Evolutionary conservation across 179 eudicot species (phyloP), one percentile per base, ranked within the genome.

Genomic region (Monotropa hypopitys): DNA sequence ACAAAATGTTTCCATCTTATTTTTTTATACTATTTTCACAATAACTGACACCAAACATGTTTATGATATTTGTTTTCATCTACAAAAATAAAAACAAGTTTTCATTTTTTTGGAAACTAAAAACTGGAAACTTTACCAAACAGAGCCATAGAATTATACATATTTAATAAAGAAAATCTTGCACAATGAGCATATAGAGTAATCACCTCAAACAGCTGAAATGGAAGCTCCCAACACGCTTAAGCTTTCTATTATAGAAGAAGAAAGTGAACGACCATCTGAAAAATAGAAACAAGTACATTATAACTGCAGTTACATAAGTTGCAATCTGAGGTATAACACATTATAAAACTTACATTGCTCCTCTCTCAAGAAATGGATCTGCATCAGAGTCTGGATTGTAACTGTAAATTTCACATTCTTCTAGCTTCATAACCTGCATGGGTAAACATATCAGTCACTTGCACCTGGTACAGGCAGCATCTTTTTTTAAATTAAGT

Each of bases 251-350:
- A 76, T 93, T 95, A 81, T 95, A 95, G 94, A 95, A 93, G 87
- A 95, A 93, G 85, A 90, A 90, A 83, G 88, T 91, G 85, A 89
- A 93, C 0, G 97, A 91, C 99, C 98, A 93, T 85, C 99, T 95
- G 96, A 42, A 77, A 70, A 76, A 74, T 49, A 80, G 61, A 65
- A 9, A 15, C 59, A 35, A 10, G 32, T 33, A n/a, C n/a, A 59
- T 21, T 35, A 73, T 13, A 51, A 40, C 75, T 59, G 49, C 23
- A 56, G 73, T 69, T 45, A 32, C 49, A 67, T n/a, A 20, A 53
- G 21, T 54, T n/a, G 23, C 73, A 63, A 70, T 12, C 66, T 76
- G 42, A 57, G 33, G 30, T 56, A 70, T 21, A 69, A 66, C 33
- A 66, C 33, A 70, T 30, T 67, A 15, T 26, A 9, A 56, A 53